Evolutionary conservation across 306 rosid species (phyloP), one percentile per base, ranked within the genome.

Genomic region (Dryas octopetala): DNA sequence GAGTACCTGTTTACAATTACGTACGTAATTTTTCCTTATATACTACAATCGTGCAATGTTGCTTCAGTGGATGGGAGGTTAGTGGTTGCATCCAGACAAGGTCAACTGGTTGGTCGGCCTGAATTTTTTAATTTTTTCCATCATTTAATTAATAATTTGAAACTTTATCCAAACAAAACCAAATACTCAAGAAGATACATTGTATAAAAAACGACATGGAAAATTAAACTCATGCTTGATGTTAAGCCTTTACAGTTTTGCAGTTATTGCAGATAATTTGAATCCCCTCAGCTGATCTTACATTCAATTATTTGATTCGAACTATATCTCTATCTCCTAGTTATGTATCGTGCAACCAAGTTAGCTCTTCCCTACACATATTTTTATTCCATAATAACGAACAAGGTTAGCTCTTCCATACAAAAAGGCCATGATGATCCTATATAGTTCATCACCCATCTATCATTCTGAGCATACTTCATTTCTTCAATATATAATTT

Each of bases 261-360:
- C 2, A 32, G 38, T 32, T 32, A 32, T 32, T 32, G 38, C 38
- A 32, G 38, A 32, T 32, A 32, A 32, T 32, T 32, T 32, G 38
- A 32, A 32, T 2, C 38, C 38, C 1, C 38, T 32, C 38, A 32
- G 38, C 38, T 32, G 38, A 32, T 32, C 38, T 0, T 32, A 32
- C 38, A 47, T 61, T 58, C 48, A 77, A 51, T 51, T 12, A 44
- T 76, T 57, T 23, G 17, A 68, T n/a, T 43, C 73, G 4, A 48
- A 61, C 66, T 50, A 61, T 47, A n/a, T n/a, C 46, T 11, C 28
- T 7, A 11, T 38, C 8, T 3, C 4, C 4, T 19, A 17, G 59
- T 5, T 14, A 55, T 17, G 40, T 7, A 47, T 60, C 82, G 82
- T 82, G 85, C 82, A 43, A 15, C 76, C 85, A 68, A 53, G 74